Evolutionary conservation across 768 basidiomycete genomes (phyloP), one percentile per base, ranked within the genome.

Genomic region (Hypholoma sublateritium): DNA sequence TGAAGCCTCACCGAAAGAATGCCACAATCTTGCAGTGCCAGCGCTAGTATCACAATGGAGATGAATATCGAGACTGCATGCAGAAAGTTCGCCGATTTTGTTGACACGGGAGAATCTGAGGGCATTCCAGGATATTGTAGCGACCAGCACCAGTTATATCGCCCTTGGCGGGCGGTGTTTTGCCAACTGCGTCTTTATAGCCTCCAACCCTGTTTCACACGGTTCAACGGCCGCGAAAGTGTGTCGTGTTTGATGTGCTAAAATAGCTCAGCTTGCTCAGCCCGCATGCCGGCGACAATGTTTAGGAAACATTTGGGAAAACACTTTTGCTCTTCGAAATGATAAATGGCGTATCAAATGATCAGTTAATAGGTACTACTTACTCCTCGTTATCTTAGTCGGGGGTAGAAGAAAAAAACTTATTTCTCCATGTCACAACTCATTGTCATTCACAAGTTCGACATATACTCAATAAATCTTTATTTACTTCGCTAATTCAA

Each of bases 131-230:
- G 58, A 59, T 58, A 63, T 58, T 55, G 48, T 55, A 65, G 59
- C 61, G 65, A 56, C 66, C 66, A 61, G 66, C 65, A 61, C 62
- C 57, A 56, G 56, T 57, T 43, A 46, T 53, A 64, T 63, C 66
- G 64, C 63, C 62, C 53, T 34, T 39, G 50, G 39, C 28, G 56
- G 41, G 59, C 52, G 37, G 22, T 3, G 34, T 14, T 17, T 46
- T 5, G 44, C 44, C 8, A 8, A 22, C 44, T 41, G 14, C 39
- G 39, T 14, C 11, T 41, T 41, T 41, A 41, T 41, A 41, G 39
- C 39, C 39, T 17, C 17, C 39, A 14, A 16, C 39, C 16, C 39
- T 41, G 13, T 41, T 17, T 41, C 39, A 4, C 39, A 17, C 39
- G 13, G 5, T 41, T 16, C 39, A 41, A 14, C 39, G 12, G 16